These are phyloP conservation scores for Suillus lakei DNA, from an alignment of 768 basidiomycete genomes.

Conservation along the genomic window DNA sequence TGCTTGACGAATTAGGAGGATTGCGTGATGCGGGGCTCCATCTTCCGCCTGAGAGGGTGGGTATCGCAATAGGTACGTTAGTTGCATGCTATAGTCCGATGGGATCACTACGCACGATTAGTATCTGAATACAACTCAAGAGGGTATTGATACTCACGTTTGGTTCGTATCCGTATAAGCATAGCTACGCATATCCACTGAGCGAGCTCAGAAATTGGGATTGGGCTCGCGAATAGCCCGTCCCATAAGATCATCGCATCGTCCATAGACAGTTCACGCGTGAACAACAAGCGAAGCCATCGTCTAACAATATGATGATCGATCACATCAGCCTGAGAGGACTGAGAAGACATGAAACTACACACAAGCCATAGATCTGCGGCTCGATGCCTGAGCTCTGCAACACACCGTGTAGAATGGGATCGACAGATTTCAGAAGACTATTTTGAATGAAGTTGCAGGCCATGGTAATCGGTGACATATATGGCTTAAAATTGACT, in stretches of 20 bases:
- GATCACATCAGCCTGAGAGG: slow-evolving; percentile 16
- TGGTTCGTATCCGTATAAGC: slow-evolving; percentile 92
- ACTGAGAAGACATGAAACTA: slow-evolving; percentile 13
- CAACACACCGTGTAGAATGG: slow-evolving; percentile 74
- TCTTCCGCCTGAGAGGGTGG: slow-evolving; percentile 51
- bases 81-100: slow-evolving; percentile 83
- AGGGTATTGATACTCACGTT: slow-evolving; percentile 56
- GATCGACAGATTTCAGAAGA: slow-evolving; percentile 79
- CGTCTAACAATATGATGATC: slow-evolving; percentile 54
- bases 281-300: slow-evolving; percentile 93
- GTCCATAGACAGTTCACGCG: slow-evolving; percentile 83
- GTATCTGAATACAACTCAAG: slow-evolving; percentile 5
- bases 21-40: slow-evolving; percentile 57
- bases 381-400: slow-evolving; percentile 88
- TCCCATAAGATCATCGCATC: slow-evolving; percentile 95
- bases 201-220: slow-evolving; percentile 75
- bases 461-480: slow-evolving; percentile 83
- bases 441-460: slow-evolving; percentile 81
- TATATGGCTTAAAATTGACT: slow-evolving; percentile 63
- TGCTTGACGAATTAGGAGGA: slow-evolving; percentile 84
- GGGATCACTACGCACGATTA: slow-evolving; percentile 66
- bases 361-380: slow-evolving; percentile 95
- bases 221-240: slow-evolving; percentile 82
- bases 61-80: slow-evolving; percentile 87
- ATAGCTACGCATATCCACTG: slow-evolving; percentile 93